These are phyloP conservation scores for Neurospora terricola DNA, from an alignment of 495 filamentous ascomycete genomes.

Conservation along the genomic window DNA sequence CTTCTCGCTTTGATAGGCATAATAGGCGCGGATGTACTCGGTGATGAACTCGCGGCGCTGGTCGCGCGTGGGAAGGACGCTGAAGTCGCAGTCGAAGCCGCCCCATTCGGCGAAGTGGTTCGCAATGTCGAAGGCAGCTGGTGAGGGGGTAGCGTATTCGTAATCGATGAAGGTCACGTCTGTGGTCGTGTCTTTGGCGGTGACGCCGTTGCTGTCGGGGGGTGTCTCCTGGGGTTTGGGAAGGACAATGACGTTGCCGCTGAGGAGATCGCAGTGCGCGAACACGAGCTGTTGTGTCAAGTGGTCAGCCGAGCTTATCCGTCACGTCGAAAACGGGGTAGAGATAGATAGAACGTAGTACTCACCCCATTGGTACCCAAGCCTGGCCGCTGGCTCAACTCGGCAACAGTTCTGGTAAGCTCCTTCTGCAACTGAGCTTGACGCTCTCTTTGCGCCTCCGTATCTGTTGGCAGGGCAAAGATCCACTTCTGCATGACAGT, in stretches of 20 bases:
- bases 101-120: conserved; percentile 99
- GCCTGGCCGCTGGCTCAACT: conserved; percentile 64
- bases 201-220: conserved; percentile 20
- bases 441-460: conserved; percentile 53
- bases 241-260: conserved; percentile 88
- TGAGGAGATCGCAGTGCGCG: conserved; percentile 89
- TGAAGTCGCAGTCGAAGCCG: conserved; percentile 90
- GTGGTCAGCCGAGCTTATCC: conserved; percentile 12
- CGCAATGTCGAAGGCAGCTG: conserved; percentile 95
- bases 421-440: conserved; percentile 64
- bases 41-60: conserved; percentile 73
- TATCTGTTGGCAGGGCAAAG: conserved; percentile 64
- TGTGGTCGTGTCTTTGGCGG: conserved; percentile 20
- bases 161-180: conserved; percentile 92
- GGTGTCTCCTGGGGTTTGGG: conserved; percentile 31
- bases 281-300: conserved; percentile 59
- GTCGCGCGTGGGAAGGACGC: conserved; percentile 65
- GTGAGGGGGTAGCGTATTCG: conserved; percentile 89
- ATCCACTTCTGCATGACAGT: conserved; percentile 95
- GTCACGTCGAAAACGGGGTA: not conserved
- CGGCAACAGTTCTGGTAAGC: conserved; percentile 53
- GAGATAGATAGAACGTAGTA: conserved; percentile 8
- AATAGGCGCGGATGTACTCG: conserved; percentile 64
- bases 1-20: conserved; percentile 40
- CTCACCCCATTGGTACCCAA: conserved; percentile 64